Evolutionary conservation across 257 asterid genomes (phyloP), one percentile per base, ranked within the genome.

Genomic region (Gynochthodes officinalis): DNA sequence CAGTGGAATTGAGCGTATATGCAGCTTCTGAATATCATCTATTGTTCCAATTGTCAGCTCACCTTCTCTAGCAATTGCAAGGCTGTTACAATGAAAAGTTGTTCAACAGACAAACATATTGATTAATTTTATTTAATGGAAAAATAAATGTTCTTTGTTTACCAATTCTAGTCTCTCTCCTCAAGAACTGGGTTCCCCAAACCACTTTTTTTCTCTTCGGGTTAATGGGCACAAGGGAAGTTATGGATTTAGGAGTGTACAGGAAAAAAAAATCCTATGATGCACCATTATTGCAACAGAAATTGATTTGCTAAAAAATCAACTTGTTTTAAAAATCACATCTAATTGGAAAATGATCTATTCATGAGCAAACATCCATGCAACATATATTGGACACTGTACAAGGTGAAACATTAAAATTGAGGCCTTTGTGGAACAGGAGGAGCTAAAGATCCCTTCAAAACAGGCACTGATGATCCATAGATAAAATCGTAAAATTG

Each of bases 11-110:
- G 98, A 80, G 50, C 98, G 98, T 72, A 92, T 95, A 74, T 95
- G 99, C 77, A 95, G 99, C 88, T 95, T 95, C 75, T 95, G 99
- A 83, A 95, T 95, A 78, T 95, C 98, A 78, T 95, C 98, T 60
- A 95, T 95, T 59, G 97, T 95, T 73, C 99, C 98, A 76, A 95
- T 95, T 65, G 99, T 86, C 72, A 95, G 86, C 79, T 95, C 97
- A 14, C 97, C 99, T 89, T 95, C 97, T 77, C 89, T 95, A 4
- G 97, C 99, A 57, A 95, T 87, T 28, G 99, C 99, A 64, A 95
- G 97, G 84, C 99, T 92, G 96, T 79, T 42, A 74, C 64, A 76
- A 73, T 75, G 59, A 52, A 75, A 46, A 75, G 40, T 28, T 30
- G 64, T 39, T 67, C 49, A 55, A 33, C 74, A 75, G 42, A 64